Evolutionary conservation across 345 rosid genomes (phyloP).

Genomic region (Fremontodendron californicum): DNA sequence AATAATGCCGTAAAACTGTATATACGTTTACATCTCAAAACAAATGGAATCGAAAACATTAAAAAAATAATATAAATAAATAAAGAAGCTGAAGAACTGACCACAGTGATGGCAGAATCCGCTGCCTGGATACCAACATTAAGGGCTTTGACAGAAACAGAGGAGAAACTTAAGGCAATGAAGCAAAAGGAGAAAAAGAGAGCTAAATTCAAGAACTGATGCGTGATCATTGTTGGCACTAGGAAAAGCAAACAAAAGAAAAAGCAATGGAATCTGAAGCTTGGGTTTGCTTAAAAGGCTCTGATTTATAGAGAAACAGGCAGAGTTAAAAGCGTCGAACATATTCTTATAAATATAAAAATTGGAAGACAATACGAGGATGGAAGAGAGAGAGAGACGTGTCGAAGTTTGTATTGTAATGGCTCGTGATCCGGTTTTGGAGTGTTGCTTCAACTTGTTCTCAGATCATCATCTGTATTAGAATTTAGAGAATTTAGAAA

Average conservation of each 20-base stretch:
- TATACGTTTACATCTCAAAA: too few species aligned
- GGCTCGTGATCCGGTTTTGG: not conserved
- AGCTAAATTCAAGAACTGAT: not conserved
- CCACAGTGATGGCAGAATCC: conserved; percentile 47
- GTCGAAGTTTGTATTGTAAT: not conserved
- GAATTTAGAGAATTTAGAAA: not conserved
- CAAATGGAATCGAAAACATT: too few species aligned
- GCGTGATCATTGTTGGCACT: conserved; percentile 1
- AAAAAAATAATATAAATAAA: too few species aligned
- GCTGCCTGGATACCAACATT: conserved; percentile 64
- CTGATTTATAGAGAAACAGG: not conserved
- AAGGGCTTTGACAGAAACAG: conserved; percentile 43
- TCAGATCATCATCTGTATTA: not conserved
- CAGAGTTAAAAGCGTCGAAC: too few species aligned
- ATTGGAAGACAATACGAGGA: not conserved
- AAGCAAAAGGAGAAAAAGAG: not conserved
- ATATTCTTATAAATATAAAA: too few species aligned
- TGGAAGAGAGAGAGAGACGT: too few species aligned
- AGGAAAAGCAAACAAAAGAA: too few species aligned
- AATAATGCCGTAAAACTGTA: too few species aligned
- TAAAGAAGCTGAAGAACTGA: conserved; percentile 22
- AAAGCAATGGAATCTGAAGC: not conserved
- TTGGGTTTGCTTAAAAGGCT: not conserved
- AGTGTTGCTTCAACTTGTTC: not conserved
- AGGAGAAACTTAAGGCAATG: conserved; percentile 12